Evolutionary conservation across 2,329 filamentous ascomycete genomes (phyloP), one percentile per base, ranked within the genome.

Genomic region (Claviceps paspali): DNA sequence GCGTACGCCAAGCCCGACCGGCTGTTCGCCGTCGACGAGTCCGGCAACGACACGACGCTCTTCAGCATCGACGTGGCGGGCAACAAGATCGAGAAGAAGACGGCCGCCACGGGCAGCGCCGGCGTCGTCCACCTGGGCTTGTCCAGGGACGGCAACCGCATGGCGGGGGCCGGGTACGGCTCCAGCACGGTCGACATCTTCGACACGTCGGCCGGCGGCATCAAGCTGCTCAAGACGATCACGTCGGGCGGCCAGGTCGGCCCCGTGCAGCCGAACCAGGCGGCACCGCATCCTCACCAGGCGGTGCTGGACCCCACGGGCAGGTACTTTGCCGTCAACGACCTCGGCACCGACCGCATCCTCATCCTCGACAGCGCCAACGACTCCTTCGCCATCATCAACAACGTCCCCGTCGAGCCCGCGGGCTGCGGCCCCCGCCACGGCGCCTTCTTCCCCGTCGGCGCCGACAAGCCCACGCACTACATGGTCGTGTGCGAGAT

Each of bases 11-110:
- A 52, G 14, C 57, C 59, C 19, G 54, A 59, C 46, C 37, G 40
- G 15, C 41, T 71, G 30, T 70, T 67, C 41, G 62, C 62, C 31
- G 61, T 65, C 15, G 58, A 71, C 43, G 68, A 72, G 56, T 61
- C 60, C 44, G 53, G 55, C 44, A 49, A 51, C 35, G 46, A 50
- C 31, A 51, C 62, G n/a, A 56, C 58, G 40, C 47, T 61, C 12
- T 65, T 64, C 46, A 52, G 48, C 14, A 44, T 65, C 23, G 54
- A 64, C 41, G 42, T 49, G 4, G 42, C 44, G 26, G 46, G 45
- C 29, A 53, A 53, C 42, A 48, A 48, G 27, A 48, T 63, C 4
- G 40, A 46, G 21, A 46, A 48, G 9, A 47, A 12, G 31, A 7
- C 18, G 2, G 28, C 52, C 27, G 46, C 53, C 3, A 45, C 52